Evolutionary conservation across 2,329 filamentous ascomycete species (phyloP).

Genomic region (Penicillium expansum): DNA sequence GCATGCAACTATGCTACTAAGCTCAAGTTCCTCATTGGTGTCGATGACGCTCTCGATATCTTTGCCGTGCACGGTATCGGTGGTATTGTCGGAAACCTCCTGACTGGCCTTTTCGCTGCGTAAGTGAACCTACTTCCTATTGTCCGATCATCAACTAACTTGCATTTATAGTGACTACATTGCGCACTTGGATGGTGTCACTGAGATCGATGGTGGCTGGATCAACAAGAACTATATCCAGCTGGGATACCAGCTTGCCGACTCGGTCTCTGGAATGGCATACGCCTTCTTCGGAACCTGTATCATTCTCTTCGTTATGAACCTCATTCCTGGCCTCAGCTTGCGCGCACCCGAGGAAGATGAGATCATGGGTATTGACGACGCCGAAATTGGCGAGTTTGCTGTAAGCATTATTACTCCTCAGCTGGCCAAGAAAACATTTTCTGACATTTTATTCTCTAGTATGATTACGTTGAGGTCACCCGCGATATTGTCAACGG

Average conservation of each 20-base stretch:
- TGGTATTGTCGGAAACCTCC: conserved; percentile 73
- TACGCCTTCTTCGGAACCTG: conserved; percentile 79
- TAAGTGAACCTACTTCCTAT: conserved; percentile 36
- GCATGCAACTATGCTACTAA: conserved; percentile 89
- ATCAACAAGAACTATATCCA: conserved; percentile 81
- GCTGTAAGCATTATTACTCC: conserved; percentile 53
- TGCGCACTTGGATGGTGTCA: conserved; percentile 71
- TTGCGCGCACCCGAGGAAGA: conserved; percentile 74
- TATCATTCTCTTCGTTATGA: conserved; percentile 76
- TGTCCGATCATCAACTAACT: conserved; percentile 9
- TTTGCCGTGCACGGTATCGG: conserved; percentile 80
- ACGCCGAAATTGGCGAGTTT: conserved; percentile 88
- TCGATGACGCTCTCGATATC: conserved; percentile 86
- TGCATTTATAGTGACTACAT: conserved; percentile 65
- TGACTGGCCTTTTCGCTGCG: conserved; percentile 79
- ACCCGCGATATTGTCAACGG: conserved; percentile 63
- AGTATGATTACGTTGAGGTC: conserved; percentile 87
- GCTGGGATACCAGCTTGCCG: conserved; percentile 78
- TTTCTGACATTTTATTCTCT: conserved; percentile 9
- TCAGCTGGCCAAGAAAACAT: background rate
- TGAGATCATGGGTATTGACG: conserved; percentile 81
- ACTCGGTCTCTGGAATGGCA: conserved; percentile 69
- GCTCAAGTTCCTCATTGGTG: conserved; percentile 76
- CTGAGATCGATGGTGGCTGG: conserved; percentile 72
- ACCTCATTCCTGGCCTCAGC: conserved; percentile 71